Evolutionary conservation across 371 early-diverging fungal genomes (phyloP), one percentile per base, ranked within the genome.

Genomic region (Phascolomyces articulosus): DNA sequence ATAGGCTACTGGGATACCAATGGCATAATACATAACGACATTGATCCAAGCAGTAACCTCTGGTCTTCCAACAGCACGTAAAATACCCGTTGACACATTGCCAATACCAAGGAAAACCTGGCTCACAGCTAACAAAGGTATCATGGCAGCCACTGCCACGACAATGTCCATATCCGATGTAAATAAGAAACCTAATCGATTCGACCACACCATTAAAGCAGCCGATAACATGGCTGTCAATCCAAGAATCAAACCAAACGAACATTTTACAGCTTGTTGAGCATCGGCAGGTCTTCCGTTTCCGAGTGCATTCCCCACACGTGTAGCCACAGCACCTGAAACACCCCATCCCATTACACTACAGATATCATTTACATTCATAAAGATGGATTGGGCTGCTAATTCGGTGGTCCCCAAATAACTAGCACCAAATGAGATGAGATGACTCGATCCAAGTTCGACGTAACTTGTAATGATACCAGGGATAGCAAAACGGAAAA

Each of bases 301-400:
- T 3, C 91, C 91, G 23, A 91, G 63, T 4, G 85, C 68, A 66
- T 90, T 87, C 26, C 95, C 95, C 6, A 92, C 85, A 0, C 90
- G 85, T 26, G 89, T 93, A 34, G 88, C 82, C 4, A 88, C 73
- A 0, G 90, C 90, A 13, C 92, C 80, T 41, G 85, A 74, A 18
- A 91, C 65, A 28, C 88, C 89, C 51, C 82, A 82, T 4, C 85
- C 85, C 27, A 89, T 63, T 51, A 87, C 87, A 74, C 87, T 91
- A 1, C 85, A 68, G 62, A 90, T 60, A 26, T 83, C 69, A 28
- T 80, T 78, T 1, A 90, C 87, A 53, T 85, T 89, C 51, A 94
- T 77, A 23, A 89, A 78, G 34, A 93, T 82, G 44, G 88, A 84
- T 61, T 94, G 94, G 4, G 94, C 90, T 13, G 95, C 95, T 18